Evolutionary conservation across 345 rosid genomes (phyloP), one percentile per base, ranked within the genome.

Genomic region (Camelina hispida): DNA sequence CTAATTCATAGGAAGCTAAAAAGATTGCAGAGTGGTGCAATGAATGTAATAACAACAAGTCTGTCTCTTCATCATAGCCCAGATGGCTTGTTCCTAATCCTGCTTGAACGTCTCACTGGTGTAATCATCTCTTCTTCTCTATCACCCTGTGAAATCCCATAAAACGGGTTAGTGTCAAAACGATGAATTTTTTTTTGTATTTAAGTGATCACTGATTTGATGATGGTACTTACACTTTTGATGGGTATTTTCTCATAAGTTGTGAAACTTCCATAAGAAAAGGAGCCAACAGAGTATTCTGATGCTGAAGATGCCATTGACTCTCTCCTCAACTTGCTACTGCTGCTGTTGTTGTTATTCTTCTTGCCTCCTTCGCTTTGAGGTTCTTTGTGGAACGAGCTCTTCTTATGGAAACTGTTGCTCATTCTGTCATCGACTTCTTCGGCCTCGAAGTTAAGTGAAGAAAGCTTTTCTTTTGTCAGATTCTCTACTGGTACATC

Each of bases 101-200:
- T 75, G 87, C 90, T 93, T 7, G 98, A 93, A 43, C 97, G 89
- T 82, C 98, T 84, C 50, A 91, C 93, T 3, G 97, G 97, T 68
- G 98, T 93, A 20, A 75, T 61, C 74, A 60, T 69, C 23, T 60
- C 75, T 66, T 83, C 88, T 35, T 87, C 97, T 72, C 78, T 85
- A 16, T 54, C 54, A 61, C 87, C 87, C 95, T 90, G 64, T 79
- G 81, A 4, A 61, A 67, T 70, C 30, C 28, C 30, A 46, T 66
- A 72, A 2, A 61, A 55, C 4, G 17, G 6, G 54, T 52, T 44
- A 35, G 47, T 63, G 34, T 74, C 60, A 76, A 76, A 17, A 30
- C 14, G 9, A 32, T 73, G 53, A n/a, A n/a, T n/a, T n/a, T n/a
- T n/a, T n/a, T n/a, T 42, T 44, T 34, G 6, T 4, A 17, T 10